Conservation (phyloP, 306 rosid species). For the Ochetophila trinervis region DNA sequence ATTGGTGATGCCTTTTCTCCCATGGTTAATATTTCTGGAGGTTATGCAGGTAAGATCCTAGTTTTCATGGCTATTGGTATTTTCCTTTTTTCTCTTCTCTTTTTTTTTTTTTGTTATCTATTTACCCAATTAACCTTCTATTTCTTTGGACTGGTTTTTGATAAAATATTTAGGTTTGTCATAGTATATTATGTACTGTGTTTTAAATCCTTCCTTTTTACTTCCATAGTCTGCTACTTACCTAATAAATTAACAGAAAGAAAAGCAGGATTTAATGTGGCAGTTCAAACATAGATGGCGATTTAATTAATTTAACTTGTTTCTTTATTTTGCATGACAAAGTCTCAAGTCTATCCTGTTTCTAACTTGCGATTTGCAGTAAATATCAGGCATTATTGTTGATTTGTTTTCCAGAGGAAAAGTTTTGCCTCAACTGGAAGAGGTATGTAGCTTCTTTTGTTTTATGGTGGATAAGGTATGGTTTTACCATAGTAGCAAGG, state of each 20-base stretch:
- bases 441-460: slow-evolving; percentile 49
- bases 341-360: slow-evolving; percentile 10
- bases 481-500: not conserved
- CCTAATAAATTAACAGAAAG: not conserved
- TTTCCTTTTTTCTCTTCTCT: too few species aligned
- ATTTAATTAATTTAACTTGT: not conserved
- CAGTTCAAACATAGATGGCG: not conserved
- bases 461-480: slow-evolving; percentile 1
- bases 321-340: slow-evolving; percentile 4
- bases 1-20: slow-evolving; percentile 76
- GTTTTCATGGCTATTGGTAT: slow-evolving; percentile 3
- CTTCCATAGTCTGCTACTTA: not conserved
- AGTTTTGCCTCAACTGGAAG: slow-evolving; percentile 73
- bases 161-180: not conserved
- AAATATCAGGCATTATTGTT: slow-evolving; percentile 65
- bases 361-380: slow-evolving; percentile 42
- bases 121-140: slow-evolving; percentile 14
- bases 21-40: slow-evolving; percentile 47
- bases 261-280: not conserved
- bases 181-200: not conserved
- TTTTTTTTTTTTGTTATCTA: not conserved
- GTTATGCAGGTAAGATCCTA: slow-evolving; percentile 75
- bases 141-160: slow-evolving; percentile 6
- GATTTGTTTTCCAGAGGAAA: slow-evolving; percentile 82
- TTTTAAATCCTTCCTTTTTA: slow-evolving; percentile 8